These are phyloP conservation scores for Sporothrix brunneoviolacea DNA, from an alignment of 2,329 filamentous ascomycete genomes.

Conservation along the genomic window DNA sequence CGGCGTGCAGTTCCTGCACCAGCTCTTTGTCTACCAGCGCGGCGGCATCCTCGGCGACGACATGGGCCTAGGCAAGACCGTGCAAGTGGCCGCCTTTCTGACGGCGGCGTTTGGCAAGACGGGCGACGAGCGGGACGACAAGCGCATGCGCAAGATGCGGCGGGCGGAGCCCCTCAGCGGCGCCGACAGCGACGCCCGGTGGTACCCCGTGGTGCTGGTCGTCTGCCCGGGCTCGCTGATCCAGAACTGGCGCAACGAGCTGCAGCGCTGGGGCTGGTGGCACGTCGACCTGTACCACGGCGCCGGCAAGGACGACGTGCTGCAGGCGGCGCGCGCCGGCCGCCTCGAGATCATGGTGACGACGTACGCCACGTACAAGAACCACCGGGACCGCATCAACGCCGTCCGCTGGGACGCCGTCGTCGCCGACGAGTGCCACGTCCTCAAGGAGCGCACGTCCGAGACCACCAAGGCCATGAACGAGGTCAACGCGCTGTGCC, in stretches of 20 bases:
- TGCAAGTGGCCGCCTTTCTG: conserved; percentile 90
- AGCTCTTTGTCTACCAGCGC: conserved; percentile 82
- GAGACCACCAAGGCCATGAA: conserved; percentile 82
- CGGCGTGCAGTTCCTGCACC: conserved; percentile 78
- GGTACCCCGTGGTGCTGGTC: conserved; percentile 81
- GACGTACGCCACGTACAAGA: conserved; percentile 85
- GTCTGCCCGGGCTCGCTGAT: conserved; percentile 86
- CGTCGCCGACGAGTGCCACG: conserved; percentile 89
- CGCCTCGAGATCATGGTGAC: conserved; percentile 87
- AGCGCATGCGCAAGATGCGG: conserved; percentile 81
- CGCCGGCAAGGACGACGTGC: conserved; percentile 56
- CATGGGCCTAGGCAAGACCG: conserved; percentile 95
- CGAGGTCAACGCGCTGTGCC: conserved; percentile 81
- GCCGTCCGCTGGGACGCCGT: conserved; percentile 88
- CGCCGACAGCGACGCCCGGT: conserved; percentile 21
- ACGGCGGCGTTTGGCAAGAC: conserved; percentile 92
- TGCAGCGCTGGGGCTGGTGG: conserved; percentile 95
- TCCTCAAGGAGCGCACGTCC: conserved; percentile 71
- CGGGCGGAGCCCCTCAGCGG: conserved; percentile 34
- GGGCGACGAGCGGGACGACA: conserved; percentile 75
- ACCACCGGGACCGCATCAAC: conserved; percentile 68
- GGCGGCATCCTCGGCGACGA: conserved; percentile 91
- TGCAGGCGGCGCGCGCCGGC: conserved; percentile 67
- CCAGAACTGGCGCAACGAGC: conserved; percentile 82
- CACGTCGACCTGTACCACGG: conserved; percentile 78